A percentile compares a stretch with the other conserved stretches of the same genome.
These are phyloP conservation scores for Glycine latifolia DNA, from an alignment of 306 rosid genomes.

Conservation along the genomic window DNA sequence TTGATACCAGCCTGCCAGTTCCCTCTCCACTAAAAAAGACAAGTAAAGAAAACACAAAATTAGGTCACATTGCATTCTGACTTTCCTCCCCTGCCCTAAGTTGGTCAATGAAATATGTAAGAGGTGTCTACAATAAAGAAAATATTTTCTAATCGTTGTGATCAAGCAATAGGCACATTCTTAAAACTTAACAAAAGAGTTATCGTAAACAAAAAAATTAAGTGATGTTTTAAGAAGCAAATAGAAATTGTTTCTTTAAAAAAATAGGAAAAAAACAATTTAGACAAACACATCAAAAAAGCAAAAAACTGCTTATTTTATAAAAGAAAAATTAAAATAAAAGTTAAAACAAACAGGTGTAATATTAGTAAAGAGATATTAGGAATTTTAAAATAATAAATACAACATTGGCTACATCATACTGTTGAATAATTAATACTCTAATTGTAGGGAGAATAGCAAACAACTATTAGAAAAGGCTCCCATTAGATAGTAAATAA, in stretches of 20 bases:
- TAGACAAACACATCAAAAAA: too few species aligned
- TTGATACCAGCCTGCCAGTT: constrained; percentile 90
- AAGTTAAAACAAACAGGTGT: too few species aligned
- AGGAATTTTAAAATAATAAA: background rate
- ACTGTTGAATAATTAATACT: background rate
- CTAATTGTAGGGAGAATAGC: background rate
- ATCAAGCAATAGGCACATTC: background rate
- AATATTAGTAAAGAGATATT: background rate
- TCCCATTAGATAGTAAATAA: constrained; percentile 14
- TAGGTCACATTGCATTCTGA: constrained; percentile 32
- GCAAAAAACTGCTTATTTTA: too few species aligned
- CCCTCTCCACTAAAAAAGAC: constrained; percentile 76
- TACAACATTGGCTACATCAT: background rate
- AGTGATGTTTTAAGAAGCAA: too few species aligned
- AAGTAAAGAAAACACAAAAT: constrained; percentile 28
- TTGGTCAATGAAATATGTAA: constrained; percentile 17
- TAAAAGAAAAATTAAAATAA: too few species aligned
- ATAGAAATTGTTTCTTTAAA: too few species aligned
- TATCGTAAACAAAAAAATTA: too few species aligned
- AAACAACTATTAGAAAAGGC: constrained; percentile 15
- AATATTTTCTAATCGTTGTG: background rate
- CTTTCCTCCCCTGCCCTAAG: background rate
- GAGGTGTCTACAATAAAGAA: constrained; percentile 3
- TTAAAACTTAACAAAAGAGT: too few species aligned
- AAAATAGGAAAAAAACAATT: too few species aligned